These are phyloP conservation scores for Penicillium nordicum DNA, from an alignment of 2,329 filamentous ascomycete species.

Conservation along the genomic window DNA sequence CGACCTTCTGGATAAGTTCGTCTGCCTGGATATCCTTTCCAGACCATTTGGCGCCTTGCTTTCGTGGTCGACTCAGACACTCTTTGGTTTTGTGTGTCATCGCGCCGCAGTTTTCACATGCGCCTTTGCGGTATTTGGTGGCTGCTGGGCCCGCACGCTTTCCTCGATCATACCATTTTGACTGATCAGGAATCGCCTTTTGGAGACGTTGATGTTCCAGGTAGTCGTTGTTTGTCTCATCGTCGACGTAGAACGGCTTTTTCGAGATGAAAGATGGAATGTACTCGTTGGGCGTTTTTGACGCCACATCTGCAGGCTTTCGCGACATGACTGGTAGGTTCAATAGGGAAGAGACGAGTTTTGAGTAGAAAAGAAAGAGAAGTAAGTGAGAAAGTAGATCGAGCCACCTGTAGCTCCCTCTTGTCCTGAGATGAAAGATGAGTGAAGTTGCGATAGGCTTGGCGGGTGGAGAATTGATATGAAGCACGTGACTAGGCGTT, in stretches of 20 bases:
- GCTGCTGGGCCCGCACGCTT: conserved; percentile 80
- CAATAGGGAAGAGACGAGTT: background rate
- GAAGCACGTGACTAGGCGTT: conserved; percentile 32
- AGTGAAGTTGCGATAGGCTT: conserved; percentile 9
- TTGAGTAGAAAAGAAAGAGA: background rate
- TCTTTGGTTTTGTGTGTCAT: conserved; percentile 97
- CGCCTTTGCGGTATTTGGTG: conserved; percentile 96
- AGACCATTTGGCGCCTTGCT: conserved; percentile 86
- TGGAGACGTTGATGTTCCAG: conserved; percentile 92
- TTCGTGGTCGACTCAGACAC: conserved; percentile 82
- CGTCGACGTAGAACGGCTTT: conserved; percentile 89
- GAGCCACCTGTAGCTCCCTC: background rate
- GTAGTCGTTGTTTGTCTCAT: conserved; percentile 76
- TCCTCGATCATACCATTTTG: conserved; percentile 91
- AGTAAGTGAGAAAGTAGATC: background rate
- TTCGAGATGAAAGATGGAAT: conserved; percentile 98
- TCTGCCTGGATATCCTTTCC: conserved; percentile 92
- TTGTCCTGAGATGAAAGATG: background rate
- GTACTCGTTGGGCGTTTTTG: conserved; percentile 94
- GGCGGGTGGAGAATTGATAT: conserved; percentile 6
- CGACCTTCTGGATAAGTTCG: conserved; percentile 78
- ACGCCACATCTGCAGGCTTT: conserved; percentile 53
- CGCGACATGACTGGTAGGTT: conserved; percentile 37
- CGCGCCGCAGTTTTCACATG: conserved; percentile 96
- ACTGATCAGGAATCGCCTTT: conserved; percentile 63